Base-by-base conservation (phyloP, 306 rosid species). In the Dalbergia cochinchinensis region DNA sequence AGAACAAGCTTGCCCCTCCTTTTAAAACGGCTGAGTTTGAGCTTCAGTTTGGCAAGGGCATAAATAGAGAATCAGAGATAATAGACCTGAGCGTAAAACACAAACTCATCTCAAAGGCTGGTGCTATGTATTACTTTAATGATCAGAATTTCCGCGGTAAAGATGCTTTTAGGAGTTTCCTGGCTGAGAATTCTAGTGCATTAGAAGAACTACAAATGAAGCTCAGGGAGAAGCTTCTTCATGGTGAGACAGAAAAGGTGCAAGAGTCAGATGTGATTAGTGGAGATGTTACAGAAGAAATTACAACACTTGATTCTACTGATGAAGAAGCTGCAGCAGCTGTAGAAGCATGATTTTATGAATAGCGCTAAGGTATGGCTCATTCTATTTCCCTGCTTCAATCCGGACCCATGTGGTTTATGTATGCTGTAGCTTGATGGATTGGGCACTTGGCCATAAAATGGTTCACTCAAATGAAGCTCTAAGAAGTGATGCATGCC, bases 1-100 rank as follows among this genome's bases (percentile, higher is more conserved):
- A 95, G 86, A 95, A 95, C 89, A 95, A 95, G 88, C 98, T 88
- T 18, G 99, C 96, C 72, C 97, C 99, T 77, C 99, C 99, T 12
- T 92, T 90, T 81, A 91, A 77, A 85, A 87, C 87, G 12, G 97
- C 90, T 1, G 90, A 86, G 73, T 86, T 95, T 51, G 99, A 95
- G 88, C 95, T 95, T 11, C 91, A 91, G 91, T 92, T 91, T 86
- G 99, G 99, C 31, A 92, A 90, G 87, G 98, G 99, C 41, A 90
- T 95, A 81, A 77, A 88, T 69, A 89, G 78, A 51, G 90, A 72
- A 82, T 73, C 91, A 0, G 97, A 95, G 81, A 71, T 91, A 53
- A 83, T 95, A 42, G 92, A 90, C 1, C 85, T 95, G 53, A 91
- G 92, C 15, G 6, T 91, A 79, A 91, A 95, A 83, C 69, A 88